Evolutionary conservation across 805 yeast species (phyloP).

Genomic region (Ogataea neopini): DNA sequence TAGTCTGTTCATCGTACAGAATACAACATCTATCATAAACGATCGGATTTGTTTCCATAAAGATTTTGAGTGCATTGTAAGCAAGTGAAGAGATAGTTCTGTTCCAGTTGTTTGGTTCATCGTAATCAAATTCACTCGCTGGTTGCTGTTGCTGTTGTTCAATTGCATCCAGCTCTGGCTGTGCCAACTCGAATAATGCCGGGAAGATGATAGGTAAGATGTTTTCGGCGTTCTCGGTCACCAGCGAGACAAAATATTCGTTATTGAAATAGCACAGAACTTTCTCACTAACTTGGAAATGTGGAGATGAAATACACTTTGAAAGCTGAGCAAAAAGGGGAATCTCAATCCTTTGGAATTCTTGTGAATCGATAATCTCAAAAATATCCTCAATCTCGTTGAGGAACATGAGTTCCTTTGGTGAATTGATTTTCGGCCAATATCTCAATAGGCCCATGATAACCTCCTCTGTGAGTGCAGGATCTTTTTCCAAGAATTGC

Average conservation of each 20-base stretch:
- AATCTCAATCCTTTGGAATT: constrained; percentile 86
- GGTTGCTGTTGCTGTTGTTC: constrained; percentile 34
- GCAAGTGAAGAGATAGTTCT: constrained; percentile 90
- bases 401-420: constrained; percentile 93
- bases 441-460: constrained; percentile 87
- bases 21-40: constrained; percentile 92
- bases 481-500: constrained; percentile 95
- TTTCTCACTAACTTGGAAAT: constrained; percentile 96
- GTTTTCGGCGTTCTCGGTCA: constrained; percentile 90
- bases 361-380: constrained; percentile 92
- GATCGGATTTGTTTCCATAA: constrained; percentile 89
- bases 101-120: constrained; percentile 75
- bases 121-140: constrained; percentile 39
- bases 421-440: constrained; percentile 96
- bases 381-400: constrained; percentile 96
- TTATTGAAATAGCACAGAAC: constrained; percentile 93
- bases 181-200: constrained; percentile 80
- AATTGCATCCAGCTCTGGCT: constrained; percentile 35
- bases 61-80: constrained; percentile 84
- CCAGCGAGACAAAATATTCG: constrained; percentile 86
- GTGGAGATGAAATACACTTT: constrained; percentile 90
- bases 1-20: constrained; percentile 75
- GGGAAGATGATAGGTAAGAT: constrained; percentile 91
- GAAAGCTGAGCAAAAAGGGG: constrained; percentile 93
- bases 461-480: constrained; percentile 91